Percentiles rank a stretch among this genome's conserved stretches.
Evolutionary conservation across 306 rosid species (phyloP).

Genomic region (Chamaecrista fasciculata): DNA sequence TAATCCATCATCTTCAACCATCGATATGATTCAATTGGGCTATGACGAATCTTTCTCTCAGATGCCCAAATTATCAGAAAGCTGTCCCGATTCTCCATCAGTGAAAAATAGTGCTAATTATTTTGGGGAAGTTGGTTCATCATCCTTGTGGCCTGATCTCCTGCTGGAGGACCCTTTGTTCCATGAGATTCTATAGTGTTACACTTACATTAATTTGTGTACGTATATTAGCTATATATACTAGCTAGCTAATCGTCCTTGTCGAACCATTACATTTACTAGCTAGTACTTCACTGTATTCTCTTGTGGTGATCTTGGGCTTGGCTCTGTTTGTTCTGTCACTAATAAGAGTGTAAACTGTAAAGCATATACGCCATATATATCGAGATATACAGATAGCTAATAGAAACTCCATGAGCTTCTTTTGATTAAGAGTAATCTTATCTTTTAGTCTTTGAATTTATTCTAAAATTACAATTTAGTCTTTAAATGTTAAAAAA

Average conservation of each 20-base stretch:
- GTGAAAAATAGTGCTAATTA: constrained; percentile 34
- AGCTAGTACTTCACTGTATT: neutral
- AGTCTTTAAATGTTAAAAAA: no score
- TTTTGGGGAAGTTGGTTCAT: constrained; percentile 13
- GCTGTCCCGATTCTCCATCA: constrained; percentile 32
- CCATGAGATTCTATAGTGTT: constrained; percentile 40
- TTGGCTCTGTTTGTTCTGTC: neutral
- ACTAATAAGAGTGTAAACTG: neutral
- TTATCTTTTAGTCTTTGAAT: no score
- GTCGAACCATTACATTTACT: neutral
- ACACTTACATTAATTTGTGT: constrained; percentile 5
- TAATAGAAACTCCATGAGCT: no score
- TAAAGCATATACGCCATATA: no score
- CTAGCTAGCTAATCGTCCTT: neutral
- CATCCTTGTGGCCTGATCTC: constrained; percentile 72
- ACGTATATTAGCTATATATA: neutral
- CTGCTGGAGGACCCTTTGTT: constrained; percentile 64
- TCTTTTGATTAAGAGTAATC: no score
- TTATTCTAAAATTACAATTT: no score
- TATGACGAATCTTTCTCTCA: constrained; percentile 52
- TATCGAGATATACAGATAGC: no score
- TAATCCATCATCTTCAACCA: no score
- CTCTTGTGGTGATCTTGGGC: neutral
- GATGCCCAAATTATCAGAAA: constrained; percentile 51
- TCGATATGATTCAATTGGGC: constrained; percentile 25